Conservation (phyloP, 768 basidiomycete genomes). For the Boletus rubescentipes region DNA sequence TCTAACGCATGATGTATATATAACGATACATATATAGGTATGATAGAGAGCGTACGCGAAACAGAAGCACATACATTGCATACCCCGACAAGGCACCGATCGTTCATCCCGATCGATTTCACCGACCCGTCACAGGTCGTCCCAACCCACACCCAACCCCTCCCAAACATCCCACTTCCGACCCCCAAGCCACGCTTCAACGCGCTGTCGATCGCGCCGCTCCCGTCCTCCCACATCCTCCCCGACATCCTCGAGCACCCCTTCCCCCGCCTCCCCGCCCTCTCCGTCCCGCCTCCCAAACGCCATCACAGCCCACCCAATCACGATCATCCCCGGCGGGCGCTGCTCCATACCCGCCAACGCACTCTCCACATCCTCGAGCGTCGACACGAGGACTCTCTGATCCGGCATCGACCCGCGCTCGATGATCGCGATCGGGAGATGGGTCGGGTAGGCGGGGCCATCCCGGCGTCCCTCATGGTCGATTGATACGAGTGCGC, state of each 20-base stretch:
- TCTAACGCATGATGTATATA: too few relatives aligned
- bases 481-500: constrained; percentile 45
- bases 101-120: too few relatives aligned
- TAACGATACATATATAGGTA: too few relatives aligned
- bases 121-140: constrained; percentile 18
- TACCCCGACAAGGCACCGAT: too few relatives aligned
- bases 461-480: constrained; percentile 48
- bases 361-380: constrained; percentile 67
- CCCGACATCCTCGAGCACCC: constrained; percentile 62
- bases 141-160: constrained; percentile 53
- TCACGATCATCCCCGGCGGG: constrained; percentile 93
- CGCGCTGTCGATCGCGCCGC: constrained; percentile 38
- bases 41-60: too few relatives aligned
- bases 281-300: constrained; percentile 36
- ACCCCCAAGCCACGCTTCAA: constrained; percentile 59
- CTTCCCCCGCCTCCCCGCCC: constrained; percentile 61
- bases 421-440: constrained; percentile 92
- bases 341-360: constrained; percentile 78
- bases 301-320: constrained; percentile 89
- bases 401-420: constrained; percentile 95
- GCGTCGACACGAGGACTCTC: constrained; percentile 74
- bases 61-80: too few relatives aligned
- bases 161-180: constrained; percentile 63
- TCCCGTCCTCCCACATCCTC: constrained; percentile 19
- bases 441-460: constrained; percentile 63